These are phyloP conservation scores for Candida cerambycidarum DNA, from an alignment of 805 yeast genomes.

Conservation along the genomic window DNA sequence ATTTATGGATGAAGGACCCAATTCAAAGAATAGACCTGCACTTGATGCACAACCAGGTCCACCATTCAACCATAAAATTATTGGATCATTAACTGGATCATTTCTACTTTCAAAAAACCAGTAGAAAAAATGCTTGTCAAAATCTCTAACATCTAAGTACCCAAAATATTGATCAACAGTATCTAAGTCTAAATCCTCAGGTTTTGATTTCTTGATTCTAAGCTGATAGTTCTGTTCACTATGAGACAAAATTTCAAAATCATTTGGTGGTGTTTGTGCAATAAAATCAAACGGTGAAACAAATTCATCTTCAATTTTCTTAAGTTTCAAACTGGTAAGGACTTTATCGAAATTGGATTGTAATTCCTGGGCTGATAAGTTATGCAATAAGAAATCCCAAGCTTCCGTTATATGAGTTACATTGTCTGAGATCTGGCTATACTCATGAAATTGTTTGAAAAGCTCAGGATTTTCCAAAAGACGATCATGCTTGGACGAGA, in stretches of 20 bases:
- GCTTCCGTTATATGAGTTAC: slow-evolving; percentile 5
- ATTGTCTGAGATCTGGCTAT: slow-evolving; percentile 3
- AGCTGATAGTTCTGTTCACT: slow-evolving; percentile 9
- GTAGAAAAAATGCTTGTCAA: slow-evolving; percentile 47
- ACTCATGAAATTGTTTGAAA: slow-evolving; percentile 10
- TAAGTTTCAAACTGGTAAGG: not conserved
- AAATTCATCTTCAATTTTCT: not conserved
- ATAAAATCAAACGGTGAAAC: not conserved
- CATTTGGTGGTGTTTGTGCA: not conserved
- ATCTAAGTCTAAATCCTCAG: slow-evolving; percentile 71
- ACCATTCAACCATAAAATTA: slow-evolving; percentile 33
- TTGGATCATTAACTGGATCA: slow-evolving; percentile 31
- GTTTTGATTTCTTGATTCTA: slow-evolving; percentile 24
- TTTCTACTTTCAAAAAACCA: slow-evolving; percentile 36
- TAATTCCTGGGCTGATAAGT: slow-evolving; percentile 5
- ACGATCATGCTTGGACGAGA: slow-evolving; percentile 9
- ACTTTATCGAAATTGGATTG: slow-evolving; percentile 4
- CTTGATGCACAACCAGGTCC: slow-evolving; percentile 34
- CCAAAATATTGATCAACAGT: slow-evolving; percentile 78
- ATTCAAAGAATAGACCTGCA: slow-evolving; percentile 31
- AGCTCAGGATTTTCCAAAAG: slow-evolving; percentile 13
- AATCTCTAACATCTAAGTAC: slow-evolving; percentile 72
- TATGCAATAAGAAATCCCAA: slow-evolving; percentile 5
- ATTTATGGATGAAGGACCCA: slow-evolving; percentile 29
- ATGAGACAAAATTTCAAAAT: slow-evolving; percentile 11